Evolutionary conservation across 2,329 filamentous ascomycete genomes (phyloP).

Genomic region (Rhynchosporium secalis): DNA sequence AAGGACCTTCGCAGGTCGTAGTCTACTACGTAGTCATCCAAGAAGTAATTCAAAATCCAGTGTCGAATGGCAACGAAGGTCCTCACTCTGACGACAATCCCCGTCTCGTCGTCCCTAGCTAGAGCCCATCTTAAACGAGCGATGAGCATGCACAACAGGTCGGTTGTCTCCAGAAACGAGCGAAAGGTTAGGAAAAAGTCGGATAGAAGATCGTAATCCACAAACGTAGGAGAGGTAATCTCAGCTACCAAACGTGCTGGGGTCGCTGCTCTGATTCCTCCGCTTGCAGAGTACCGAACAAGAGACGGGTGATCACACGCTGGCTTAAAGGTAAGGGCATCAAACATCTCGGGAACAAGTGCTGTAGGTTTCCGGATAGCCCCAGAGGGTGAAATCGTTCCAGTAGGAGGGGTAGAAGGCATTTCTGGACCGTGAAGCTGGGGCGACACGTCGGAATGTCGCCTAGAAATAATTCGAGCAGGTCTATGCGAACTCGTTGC

Average conservation of each 20-base stretch:
- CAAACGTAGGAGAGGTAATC: conserved; percentile 91
- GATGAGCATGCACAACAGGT: conserved; percentile 80
- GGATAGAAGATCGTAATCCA: conserved; percentile 95
- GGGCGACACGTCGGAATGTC: conserved; percentile 39
- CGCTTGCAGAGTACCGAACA: conserved; percentile 75
- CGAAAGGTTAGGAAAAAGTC: conserved; percentile 98
- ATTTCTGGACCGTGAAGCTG: conserved; percentile 26
- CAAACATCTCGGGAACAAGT: conserved; percentile 77
- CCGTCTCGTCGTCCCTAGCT: conserved; percentile 74
- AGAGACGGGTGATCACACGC: conserved; percentile 75
- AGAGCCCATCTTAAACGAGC: conserved; percentile 87
- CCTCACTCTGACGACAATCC: conserved; percentile 90
- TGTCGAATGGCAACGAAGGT: conserved; percentile 94
- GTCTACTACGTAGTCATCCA: conserved; percentile 86
- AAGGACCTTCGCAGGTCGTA: conserved; percentile 74
- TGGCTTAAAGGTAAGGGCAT: conserved; percentile 76
- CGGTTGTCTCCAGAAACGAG: conserved; percentile 74
- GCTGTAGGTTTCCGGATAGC: conserved; percentile 37
- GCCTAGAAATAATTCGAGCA: conserved; percentile 33
- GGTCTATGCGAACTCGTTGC: conserved; percentile 31
- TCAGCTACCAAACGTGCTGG: conserved; percentile 90
- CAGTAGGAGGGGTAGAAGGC: conserved; percentile 24
- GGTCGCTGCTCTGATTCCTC: conserved; percentile 83
- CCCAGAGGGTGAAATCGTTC: conserved; percentile 20
- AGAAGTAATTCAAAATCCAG: conserved; percentile 97